A percentile compares a stretch with the other conserved stretches of the same genome.
phyloP scores from a whole-genome alignment of 352 stramenopile species.

The Phytophthora idaei region DNA sequence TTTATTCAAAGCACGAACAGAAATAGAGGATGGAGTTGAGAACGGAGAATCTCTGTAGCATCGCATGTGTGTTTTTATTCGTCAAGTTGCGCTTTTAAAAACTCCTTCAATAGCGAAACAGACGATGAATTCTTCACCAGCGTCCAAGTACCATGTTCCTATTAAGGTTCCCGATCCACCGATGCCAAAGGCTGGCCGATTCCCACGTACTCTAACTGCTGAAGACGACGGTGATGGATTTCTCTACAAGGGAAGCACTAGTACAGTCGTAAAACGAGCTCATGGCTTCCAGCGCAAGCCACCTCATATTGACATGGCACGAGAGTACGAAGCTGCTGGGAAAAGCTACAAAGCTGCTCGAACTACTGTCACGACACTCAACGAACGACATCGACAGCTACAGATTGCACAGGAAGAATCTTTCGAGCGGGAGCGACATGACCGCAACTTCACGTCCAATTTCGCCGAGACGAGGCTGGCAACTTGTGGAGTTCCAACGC shows the following conservation, averaged over 20 bases:
- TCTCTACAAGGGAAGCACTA: constrained; percentile 44
- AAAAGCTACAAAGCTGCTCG: constrained; percentile 56
- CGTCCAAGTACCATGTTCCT: constrained; percentile 19
- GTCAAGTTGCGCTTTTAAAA: neutral
- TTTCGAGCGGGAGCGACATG: constrained; percentile 45
- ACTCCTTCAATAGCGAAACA: neutral
- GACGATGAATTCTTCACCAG: constrained; percentile 17
- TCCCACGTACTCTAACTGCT: constrained; percentile 18
- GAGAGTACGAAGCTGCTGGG: constrained; percentile 50
- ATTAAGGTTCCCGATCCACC: constrained; percentile 6
- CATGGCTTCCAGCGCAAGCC: constrained; percentile 60
- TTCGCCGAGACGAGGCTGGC: constrained; percentile 69
- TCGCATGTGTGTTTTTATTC: constrained; percentile 16
- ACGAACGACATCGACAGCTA: constrained; percentile 51
- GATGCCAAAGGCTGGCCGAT: constrained; percentile 20
- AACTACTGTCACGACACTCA: constrained; percentile 53
- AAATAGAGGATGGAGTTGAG: constrained; percentile 29
- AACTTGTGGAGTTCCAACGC: constrained; percentile 62
- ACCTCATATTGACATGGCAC: constrained; percentile 53
- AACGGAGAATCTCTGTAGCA: constrained; percentile 9
- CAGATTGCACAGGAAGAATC: constrained; percentile 62
- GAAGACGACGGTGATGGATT: constrained; percentile 52
- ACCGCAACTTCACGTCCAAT: constrained; percentile 47
- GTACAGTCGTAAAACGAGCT: neutral
- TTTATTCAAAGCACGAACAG: neutral